These are phyloP conservation scores for Polysphondylium violaceum DNA, from an alignment of 78 protist species.

Conservation along the genomic window DNA sequence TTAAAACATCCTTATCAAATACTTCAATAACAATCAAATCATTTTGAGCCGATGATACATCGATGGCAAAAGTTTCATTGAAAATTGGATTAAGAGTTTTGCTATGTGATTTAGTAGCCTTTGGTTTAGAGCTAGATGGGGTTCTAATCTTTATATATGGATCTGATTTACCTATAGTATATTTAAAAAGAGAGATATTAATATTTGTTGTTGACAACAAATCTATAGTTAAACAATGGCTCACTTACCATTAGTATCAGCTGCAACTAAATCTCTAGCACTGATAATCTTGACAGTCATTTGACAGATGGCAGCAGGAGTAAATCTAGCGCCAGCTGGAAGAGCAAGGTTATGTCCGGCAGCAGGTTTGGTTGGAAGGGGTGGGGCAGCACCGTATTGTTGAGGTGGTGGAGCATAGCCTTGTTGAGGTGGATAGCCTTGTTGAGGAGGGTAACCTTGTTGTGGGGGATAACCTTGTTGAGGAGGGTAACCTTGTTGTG, in stretches of 20 bases:
- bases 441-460: not conserved
- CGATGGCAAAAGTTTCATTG: conserved; percentile 11
- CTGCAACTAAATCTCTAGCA: conserved; percentile 11
- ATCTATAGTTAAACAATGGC: no score
- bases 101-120: not conserved
- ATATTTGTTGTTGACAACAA: no score
- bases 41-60: not conserved
- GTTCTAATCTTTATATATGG: conserved; percentile 9
- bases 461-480: not conserved
- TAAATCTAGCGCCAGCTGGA: conserved; percentile 32
- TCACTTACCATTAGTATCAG: conserved; percentile 17
- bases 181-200: no score
- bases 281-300: not conserved
- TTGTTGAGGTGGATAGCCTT: conserved; percentile 13
- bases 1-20: conserved; percentile 41
- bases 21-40: conserved; percentile 33
- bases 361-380: not conserved
- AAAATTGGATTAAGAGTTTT: conserved; percentile 14
- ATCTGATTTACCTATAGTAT: no score
- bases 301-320: conserved; percentile 3
- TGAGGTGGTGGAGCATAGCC: not conserved
- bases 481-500: conserved; percentile 17
- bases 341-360: not conserved
- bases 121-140: not conserved
- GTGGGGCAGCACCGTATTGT: not conserved